phyloP scores from a whole-genome alignment of 768 basidiomycete genomes.

The Fomitopsis serialis region DNA sequence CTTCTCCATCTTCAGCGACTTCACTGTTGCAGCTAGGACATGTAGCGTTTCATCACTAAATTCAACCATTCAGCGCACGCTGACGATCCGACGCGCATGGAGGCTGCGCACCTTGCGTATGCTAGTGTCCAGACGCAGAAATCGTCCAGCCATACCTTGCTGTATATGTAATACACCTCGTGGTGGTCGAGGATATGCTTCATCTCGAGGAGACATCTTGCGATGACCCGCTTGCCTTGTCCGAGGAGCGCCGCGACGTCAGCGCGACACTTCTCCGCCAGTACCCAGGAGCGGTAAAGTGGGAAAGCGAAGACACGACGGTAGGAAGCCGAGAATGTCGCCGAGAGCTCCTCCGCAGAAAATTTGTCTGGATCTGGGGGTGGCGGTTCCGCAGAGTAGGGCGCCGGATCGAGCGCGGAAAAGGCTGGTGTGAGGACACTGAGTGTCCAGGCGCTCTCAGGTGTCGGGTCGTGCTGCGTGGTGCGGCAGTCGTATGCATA shows the following conservation, averaged over 20 bases:
- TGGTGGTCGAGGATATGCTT: slow-evolving; percentile 75
- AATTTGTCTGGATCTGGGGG: slow-evolving; percentile 14
- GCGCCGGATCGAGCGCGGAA: slow-evolving; percentile 74
- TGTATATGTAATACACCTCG: slow-evolving; percentile 85
- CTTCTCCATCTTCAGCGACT: slow-evolving; percentile 43
- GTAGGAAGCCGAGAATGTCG: slow-evolving; percentile 57
- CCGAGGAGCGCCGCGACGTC: slow-evolving; percentile 58
- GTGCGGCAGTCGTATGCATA: slow-evolving; percentile 78
- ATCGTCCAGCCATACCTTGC: slow-evolving; percentile 83
- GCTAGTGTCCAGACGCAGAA: slow-evolving; percentile 78
- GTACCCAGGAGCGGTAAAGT: slow-evolving; percentile 69
- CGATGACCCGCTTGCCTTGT: slow-evolving; percentile 55
- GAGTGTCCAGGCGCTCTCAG: slow-evolving; percentile 88
- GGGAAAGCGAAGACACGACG: slow-evolving; percentile 74
- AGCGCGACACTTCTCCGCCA: slow-evolving; percentile 61
- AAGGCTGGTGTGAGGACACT: slow-evolving; percentile 68
- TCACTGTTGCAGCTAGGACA: slow-evolving; percentile 40
- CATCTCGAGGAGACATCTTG: slow-evolving; percentile 65
- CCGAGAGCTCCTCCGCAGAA: slow-evolving; percentile 40
- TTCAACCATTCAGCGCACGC: too few species aligned
- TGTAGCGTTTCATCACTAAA: slow-evolving; percentile 54
- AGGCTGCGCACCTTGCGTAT: slow-evolving; percentile 53
- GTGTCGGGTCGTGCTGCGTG: slow-evolving; percentile 72
- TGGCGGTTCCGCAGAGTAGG: slow-evolving; percentile 25
- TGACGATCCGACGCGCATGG: background rate